Conservation (phyloP, 1,139 yeast genomes). For the Magnusiomyces paraingens region DNA sequence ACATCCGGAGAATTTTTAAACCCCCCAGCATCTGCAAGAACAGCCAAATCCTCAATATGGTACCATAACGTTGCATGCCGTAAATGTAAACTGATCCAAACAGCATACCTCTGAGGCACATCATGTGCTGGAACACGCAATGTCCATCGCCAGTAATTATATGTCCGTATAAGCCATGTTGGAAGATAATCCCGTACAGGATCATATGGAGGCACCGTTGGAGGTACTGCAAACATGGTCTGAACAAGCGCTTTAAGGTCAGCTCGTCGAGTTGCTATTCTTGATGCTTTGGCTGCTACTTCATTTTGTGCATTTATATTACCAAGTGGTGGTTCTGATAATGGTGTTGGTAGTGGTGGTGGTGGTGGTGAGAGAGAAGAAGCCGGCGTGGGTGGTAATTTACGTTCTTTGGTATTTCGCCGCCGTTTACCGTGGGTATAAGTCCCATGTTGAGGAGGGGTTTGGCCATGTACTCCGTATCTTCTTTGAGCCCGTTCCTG, state of each 20-base stretch:
- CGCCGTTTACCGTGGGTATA: too few relatives aligned
- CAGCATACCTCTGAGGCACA: slow-evolving; percentile 12
- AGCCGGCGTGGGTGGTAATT: too few relatives aligned
- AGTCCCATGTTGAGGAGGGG: too few relatives aligned
- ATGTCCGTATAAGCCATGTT: slow-evolving; percentile 13
- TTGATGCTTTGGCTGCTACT: background rate
- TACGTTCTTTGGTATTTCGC: too few relatives aligned
- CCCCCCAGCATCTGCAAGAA: slow-evolving; percentile 6
- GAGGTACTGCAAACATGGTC: slow-evolving; percentile 6
- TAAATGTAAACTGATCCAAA: slow-evolving; percentile 12
- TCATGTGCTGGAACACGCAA: slow-evolving; percentile 10
- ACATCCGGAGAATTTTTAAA: slow-evolving; percentile 4
- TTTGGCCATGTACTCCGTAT: too few relatives aligned
- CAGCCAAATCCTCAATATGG: slow-evolving; percentile 9
- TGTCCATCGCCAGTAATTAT: slow-evolving; percentile 16
- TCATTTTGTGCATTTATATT: too few relatives aligned
- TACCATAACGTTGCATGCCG: slow-evolving; percentile 9
- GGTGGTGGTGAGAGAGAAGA: too few relatives aligned
- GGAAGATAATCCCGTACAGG: slow-evolving; percentile 14
- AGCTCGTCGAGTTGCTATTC: background rate
- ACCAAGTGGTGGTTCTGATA: too few relatives aligned
- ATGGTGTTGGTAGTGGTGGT: too few relatives aligned
- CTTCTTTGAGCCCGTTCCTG: too few relatives aligned
- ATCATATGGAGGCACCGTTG: slow-evolving; percentile 12
- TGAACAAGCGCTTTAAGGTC: too few relatives aligned